These are phyloP conservation scores for Glaciozyma antarctica DNA, from an alignment of 768 basidiomycete species.

Conservation along the genomic window DNA sequence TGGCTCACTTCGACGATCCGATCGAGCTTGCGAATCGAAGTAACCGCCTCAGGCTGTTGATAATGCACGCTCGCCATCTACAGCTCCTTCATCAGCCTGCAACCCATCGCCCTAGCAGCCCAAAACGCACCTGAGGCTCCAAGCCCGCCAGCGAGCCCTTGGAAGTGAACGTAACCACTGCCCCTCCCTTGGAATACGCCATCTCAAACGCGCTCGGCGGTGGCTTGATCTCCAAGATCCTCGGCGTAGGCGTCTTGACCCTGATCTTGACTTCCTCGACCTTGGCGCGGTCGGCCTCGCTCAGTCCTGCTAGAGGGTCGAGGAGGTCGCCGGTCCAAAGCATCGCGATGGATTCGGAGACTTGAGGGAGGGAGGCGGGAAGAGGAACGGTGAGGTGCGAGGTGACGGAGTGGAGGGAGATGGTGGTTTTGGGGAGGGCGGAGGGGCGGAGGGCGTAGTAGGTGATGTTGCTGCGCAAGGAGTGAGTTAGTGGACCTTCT, in stretches of 20 bases:
- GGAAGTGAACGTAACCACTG: slow-evolving; percentile 10
- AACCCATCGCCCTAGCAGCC: not conserved
- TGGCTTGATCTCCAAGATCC: slow-evolving; percentile 4
- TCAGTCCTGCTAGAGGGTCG: slow-evolving; percentile 15
- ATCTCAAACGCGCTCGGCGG: slow-evolving; percentile 6
- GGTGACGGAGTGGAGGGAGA: slow-evolving; percentile 20
- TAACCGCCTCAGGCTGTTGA: slow-evolving; percentile 66
- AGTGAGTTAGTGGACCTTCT: not conserved
- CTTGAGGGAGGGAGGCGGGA: slow-evolving; percentile 27
- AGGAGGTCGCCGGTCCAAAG: slow-evolving; percentile 33
- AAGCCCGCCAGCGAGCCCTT: not conserved
- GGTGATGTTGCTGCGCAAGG: slow-evolving; percentile 9
- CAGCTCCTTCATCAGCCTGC: not conserved
- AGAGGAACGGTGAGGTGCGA: slow-evolving; percentile 11
- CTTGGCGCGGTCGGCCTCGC: not conserved
- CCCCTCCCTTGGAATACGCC: slow-evolving; percentile 10
- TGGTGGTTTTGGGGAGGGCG: slow-evolving; percentile 1
- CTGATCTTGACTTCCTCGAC: slow-evolving; percentile 25
- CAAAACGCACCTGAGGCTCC: slow-evolving; percentile 9
- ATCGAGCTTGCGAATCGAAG: slow-evolving; percentile 62
- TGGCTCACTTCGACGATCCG: slow-evolving; percentile 86
- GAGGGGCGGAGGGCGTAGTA: slow-evolving; percentile 17
- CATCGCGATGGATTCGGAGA: slow-evolving; percentile 27
- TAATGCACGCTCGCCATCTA: slow-evolving; percentile 55
- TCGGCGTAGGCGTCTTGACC: slow-evolving; percentile 28